Conservation (phyloP, 345 rosid species). For the Kernera saxatilis region DNA sequence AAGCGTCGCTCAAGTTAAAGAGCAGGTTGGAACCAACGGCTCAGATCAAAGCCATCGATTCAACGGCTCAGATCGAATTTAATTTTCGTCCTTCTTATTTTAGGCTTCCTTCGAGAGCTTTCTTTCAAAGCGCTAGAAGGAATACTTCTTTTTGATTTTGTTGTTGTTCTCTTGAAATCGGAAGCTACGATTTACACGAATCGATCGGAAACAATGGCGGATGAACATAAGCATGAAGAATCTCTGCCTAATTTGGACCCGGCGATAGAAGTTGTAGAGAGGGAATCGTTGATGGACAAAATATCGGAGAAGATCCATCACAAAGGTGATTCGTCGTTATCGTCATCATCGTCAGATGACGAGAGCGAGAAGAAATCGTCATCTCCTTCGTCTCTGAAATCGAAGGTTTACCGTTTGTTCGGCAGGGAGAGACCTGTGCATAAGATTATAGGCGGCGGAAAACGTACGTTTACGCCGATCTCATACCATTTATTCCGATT, state of each 20-base stretch:
- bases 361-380: slow-evolving; percentile 20
- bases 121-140: background rate
- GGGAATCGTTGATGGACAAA: slow-evolving; percentile 33
- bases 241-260: background rate
- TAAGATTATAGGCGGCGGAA: slow-evolving; percentile 34
- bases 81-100: background rate
- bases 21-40: slow-evolving; percentile 12
- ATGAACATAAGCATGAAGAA: slow-evolving; percentile 28
- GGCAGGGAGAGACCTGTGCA: slow-evolving; percentile 54
- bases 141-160: background rate
- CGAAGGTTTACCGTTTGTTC: slow-evolving; percentile 56
- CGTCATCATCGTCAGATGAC: slow-evolving; percentile 29
- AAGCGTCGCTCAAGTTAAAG: background rate
- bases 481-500: background rate
- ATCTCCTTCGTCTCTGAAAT: slow-evolving; percentile 20
- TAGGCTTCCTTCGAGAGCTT: slow-evolving; percentile 27
- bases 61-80: slow-evolving; percentile 19
- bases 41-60: background rate
- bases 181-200: slow-evolving; percentile 2
- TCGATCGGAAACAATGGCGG: slow-evolving; percentile 29
- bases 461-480: slow-evolving; percentile 23
- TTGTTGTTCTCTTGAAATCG: background rate
- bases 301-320: slow-evolving; percentile 38
- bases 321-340: slow-evolving; percentile 31
- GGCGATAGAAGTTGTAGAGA: slow-evolving; percentile 21